A percentile compares a stretch with the other conserved stretches of the same genome.
Conservation (phyloP, 208 protist genomes). For the Dictyostelium gargantuum region DNA sequence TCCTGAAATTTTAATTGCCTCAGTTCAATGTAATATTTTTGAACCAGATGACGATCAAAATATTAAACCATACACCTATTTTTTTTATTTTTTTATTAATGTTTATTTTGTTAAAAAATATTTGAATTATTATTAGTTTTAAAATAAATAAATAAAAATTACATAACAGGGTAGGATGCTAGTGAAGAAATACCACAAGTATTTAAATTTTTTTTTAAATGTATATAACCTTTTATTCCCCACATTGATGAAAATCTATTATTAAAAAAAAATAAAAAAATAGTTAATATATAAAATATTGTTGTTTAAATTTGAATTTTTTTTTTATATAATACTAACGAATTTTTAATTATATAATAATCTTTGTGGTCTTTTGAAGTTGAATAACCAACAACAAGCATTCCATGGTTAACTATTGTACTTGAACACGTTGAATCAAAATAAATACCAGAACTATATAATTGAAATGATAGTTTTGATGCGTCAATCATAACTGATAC, state of each 20-base stretch:
- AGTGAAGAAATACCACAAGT: slow-evolving; percentile 69
- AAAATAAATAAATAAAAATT: too few species aligned
- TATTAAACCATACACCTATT: too few species aligned
- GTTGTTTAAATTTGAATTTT: too few species aligned
- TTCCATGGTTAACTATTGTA: slow-evolving; percentile 78
- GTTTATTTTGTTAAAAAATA: too few species aligned
- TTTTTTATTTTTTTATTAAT: too few species aligned
- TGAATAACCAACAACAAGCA: slow-evolving; percentile 84
- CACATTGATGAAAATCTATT: slow-evolving; percentile 79
- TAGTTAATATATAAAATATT: too few species aligned
- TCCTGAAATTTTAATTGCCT: background rate
- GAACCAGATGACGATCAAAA: too few species aligned
- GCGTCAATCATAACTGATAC: slow-evolving; percentile 32
- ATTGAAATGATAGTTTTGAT: background rate
- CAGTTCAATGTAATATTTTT: background rate
- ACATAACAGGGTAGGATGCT: background rate
- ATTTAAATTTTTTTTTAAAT: slow-evolving; percentile 77
- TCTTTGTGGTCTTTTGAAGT: slow-evolving; percentile 6
- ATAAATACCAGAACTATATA: slow-evolving; percentile 56
- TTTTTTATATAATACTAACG: too few species aligned
- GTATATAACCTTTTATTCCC: slow-evolving; percentile 89
- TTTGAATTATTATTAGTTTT: too few species aligned
- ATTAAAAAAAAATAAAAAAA: too few species aligned
- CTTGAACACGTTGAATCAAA: background rate
- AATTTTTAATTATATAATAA: slow-evolving; percentile 93